Conservation (phyloP, 2,329 filamentous ascomycete genomes). For the Xylaria sp. region DNA sequence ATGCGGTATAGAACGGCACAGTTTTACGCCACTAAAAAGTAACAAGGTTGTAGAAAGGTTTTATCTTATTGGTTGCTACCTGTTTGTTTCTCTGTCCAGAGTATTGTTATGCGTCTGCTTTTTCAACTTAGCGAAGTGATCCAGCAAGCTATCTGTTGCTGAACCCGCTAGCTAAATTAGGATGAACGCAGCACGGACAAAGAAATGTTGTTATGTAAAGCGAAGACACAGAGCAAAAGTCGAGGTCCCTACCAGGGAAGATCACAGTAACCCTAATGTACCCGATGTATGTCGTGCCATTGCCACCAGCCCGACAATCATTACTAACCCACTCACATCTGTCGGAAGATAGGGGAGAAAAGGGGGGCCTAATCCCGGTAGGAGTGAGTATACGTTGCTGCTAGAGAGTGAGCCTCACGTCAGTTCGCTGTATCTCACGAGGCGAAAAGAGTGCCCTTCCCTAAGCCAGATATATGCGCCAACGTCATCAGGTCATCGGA, state of each 20-base stretch:
- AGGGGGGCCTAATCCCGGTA: not conserved
- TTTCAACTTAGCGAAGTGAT: slow-evolving; percentile 14
- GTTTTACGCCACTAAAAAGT: not conserved
- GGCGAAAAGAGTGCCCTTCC: slow-evolving; percentile 16
- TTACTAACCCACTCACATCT: slow-evolving; percentile 18
- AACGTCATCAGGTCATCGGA: slow-evolving; percentile 24
- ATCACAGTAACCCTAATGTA: slow-evolving; percentile 2
- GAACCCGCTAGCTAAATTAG: slow-evolving; percentile 4
- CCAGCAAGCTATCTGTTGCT: slow-evolving; percentile 19
- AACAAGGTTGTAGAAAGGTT: slow-evolving; percentile 19
- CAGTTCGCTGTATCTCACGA: slow-evolving; percentile 10
- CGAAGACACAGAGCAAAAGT: slow-evolving; percentile 30
- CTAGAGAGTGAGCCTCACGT: slow-evolving; percentile 6
- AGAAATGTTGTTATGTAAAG: slow-evolving; percentile 20
- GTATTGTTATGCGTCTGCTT: slow-evolving; percentile 22
- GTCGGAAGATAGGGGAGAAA: slow-evolving; percentile 15
- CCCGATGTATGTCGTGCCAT: slow-evolving; percentile 23
- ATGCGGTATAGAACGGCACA: too few species aligned
- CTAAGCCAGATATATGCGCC: slow-evolving; percentile 18
- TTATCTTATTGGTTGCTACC: slow-evolving; percentile 33
- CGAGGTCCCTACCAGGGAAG: slow-evolving; percentile 16
- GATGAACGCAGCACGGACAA: slow-evolving; percentile 18
- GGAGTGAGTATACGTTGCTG: slow-evolving; percentile 11
- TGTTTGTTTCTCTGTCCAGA: slow-evolving; percentile 29
- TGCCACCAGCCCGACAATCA: slow-evolving; percentile 8